Evolutionary conservation across 768 basidiomycete species (phyloP), one percentile per base, ranked within the genome.

Genomic region (Termitomyces heimii): DNA sequence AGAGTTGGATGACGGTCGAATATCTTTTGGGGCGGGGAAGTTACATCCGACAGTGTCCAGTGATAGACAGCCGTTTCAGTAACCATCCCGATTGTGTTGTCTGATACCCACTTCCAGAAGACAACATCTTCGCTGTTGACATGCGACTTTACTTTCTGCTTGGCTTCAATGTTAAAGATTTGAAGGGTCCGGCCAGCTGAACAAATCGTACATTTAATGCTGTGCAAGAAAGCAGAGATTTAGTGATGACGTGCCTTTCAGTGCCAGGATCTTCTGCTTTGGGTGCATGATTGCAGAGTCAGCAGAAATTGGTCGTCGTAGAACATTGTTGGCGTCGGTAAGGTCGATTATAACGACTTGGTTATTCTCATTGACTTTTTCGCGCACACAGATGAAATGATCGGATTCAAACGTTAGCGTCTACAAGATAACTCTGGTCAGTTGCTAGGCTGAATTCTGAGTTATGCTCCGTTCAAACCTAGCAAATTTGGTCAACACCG

Each of bases 311-410:
- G 94, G 94, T 64, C 94, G 81, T 59, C 94, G 88, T 55, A 95
- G 82, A 66, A 98, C 91, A 88, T 96, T 92, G 77, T 98, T 98
- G 66, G 95, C 93, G 72, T 98, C 93, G 60, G 89, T 79, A 62
- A 99, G 87, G 85, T 98, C 96, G 69, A 99, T 90, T 69, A 99
- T 98, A 70, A 98, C 96, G 62, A 99, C 97, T 75, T 98, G 95
- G 74, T 96, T 94, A 68, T 92, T 88, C 62, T 95, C 94, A 66
- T 89, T 87, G 68, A 93, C 83, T 73, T 94, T 94, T 78, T 98
- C 96, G 56, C 96, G 90, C 60, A 98, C 86, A 71, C 97, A 98
- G 66, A 99, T 97, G 75, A 92, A 99, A 71, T 92, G 91, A 79
- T 99, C 97, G 62, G 93, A 96, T 76, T 98, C 94, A 63, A 99